These are phyloP conservation scores for Jasminum sambac DNA, from an alignment of 257 asterid species.

Conservation along the genomic window DNA sequence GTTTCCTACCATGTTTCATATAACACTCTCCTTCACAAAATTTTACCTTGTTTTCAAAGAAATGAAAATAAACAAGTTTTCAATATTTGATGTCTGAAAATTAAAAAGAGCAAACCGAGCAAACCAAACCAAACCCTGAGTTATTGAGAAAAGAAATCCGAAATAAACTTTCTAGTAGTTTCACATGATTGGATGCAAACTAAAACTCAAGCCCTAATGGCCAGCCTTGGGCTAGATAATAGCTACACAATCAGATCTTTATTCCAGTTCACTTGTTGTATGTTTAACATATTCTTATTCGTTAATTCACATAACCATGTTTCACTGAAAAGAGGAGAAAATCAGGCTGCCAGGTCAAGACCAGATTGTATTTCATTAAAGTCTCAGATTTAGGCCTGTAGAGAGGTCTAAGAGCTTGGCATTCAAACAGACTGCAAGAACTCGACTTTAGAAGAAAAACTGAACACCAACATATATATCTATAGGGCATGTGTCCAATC, in stretches of 20 bases:
- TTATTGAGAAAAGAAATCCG: not conserved
- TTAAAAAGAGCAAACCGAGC: no score
- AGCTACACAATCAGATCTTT: not conserved
- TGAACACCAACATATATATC: not conserved
- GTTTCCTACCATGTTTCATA: no score
- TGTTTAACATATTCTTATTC: not conserved
- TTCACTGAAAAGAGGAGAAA: not conserved
- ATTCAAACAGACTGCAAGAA: not conserved
- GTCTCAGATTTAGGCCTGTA: not conserved
- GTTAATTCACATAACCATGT: not conserved
- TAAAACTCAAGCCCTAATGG: not conserved
- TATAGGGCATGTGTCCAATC: not conserved
- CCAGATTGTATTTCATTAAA: not conserved
- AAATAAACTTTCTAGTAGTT: not conserved
- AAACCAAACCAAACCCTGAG: not conserved
- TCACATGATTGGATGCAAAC: not conserved
- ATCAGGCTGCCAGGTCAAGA: not conserved
- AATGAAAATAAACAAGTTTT: no score
- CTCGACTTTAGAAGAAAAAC: not conserved
- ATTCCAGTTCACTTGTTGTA: not conserved
- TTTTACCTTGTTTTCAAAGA: no score
- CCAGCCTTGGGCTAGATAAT: not conserved
- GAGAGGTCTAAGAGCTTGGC: not conserved
- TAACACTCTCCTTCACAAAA: no score
- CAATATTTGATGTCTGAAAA: no score